Base-by-base conservation (phyloP, 345 rosid species). In the Tarenaya hassleriana region DNA sequence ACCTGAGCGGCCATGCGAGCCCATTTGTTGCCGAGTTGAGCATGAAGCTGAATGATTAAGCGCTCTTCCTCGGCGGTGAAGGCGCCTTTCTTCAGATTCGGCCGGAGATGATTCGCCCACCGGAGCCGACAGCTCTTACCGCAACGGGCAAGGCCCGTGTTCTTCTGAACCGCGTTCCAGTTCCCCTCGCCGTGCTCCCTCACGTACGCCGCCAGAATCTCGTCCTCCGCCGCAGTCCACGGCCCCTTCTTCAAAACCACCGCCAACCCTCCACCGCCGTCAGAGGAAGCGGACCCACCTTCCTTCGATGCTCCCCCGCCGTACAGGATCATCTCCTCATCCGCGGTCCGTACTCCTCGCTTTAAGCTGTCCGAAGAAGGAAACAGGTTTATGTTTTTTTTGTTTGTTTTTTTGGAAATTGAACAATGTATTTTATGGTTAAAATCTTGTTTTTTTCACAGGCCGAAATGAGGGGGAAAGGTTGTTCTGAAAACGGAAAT, bases 1-100 rank as follows among this genome's bases (percentile, higher is more conserved):
- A 77, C 83, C 83, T 75, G 77, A 56, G 80, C 66, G 2, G 83
- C 83, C 83, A 78, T 78, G 49, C 83, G 80, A 42, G 83, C 83
- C 83, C 83, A 78, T 56, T 75, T 78, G 51, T 78, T 78, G 29
- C 84, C 84, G 2, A 69, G 75, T 21, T 73, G 76, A 45, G 80
- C 74, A 56, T 78, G 84, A 10, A 78, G 68, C 43, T 78, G 76
- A 42, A 73, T 74, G 29, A 78, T 78, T 16, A 78, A 67, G 49
- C 74, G 69, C 43, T 78, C 84, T 49, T 78, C 84, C 1, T 75
- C 76, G 1, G 69, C 62, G 5, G 76, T 67, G 55, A 78, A 78
- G 11, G 84, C 55, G 8, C 80, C 80, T 52, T 78, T 78, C 37
- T 65, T 78, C 19, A 78, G 67, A 55, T 78, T 78, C 0, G 84